phyloP scores from a whole-genome alignment of 2,329 filamentous ascomycete genomes.

The Sordariomycetes sp. region DNA sequence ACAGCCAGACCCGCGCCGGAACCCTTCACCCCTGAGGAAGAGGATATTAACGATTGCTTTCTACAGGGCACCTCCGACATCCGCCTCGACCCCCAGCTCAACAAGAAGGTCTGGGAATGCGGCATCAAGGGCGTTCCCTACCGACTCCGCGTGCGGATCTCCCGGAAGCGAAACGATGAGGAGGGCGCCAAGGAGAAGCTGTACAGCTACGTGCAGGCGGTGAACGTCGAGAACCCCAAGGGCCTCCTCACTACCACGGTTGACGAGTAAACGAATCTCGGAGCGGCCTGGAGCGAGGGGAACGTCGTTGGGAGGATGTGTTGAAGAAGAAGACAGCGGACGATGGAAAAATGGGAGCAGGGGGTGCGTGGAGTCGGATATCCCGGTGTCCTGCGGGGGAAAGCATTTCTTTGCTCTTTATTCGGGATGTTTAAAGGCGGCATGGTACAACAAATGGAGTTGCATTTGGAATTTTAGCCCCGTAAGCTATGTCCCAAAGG shows the following conservation, averaged over 20 bases:
- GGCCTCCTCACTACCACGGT: slow-evolving; percentile 89
- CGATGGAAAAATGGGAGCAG: background rate
- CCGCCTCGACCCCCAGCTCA: slow-evolving; percentile 94
- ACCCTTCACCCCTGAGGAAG: slow-evolving; percentile 3
- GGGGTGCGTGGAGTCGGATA: background rate
- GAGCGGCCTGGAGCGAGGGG: background rate
- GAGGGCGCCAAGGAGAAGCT: slow-evolving; percentile 99
- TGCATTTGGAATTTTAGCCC: slow-evolving; percentile 5
- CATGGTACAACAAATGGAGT: slow-evolving; percentile 7
- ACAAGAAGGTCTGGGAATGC: slow-evolving; percentile 99
- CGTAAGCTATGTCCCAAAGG: slow-evolving; percentile 3
- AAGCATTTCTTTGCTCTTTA: background rate
- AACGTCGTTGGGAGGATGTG: background rate
- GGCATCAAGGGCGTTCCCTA: slow-evolving; percentile 98
- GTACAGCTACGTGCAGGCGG: slow-evolving; percentile 98
- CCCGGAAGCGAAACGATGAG: slow-evolving; percentile 99
- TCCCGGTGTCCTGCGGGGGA: background rate
- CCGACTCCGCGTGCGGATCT: slow-evolving; percentile 96
- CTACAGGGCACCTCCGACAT: slow-evolving; percentile 87
- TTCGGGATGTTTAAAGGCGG: slow-evolving; percentile 7
- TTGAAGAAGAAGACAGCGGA: background rate
- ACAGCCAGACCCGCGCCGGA: background rate
- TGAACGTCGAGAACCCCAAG: slow-evolving; percentile 99
- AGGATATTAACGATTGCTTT: background rate
- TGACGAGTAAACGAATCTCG: slow-evolving; percentile 45